Percentiles rank a stretch among this genome's conserved stretches.
Evolutionary conservation across 2,329 filamentous ascomycete species (phyloP).

Genomic region (Aspergillus quadricinctus): DNA sequence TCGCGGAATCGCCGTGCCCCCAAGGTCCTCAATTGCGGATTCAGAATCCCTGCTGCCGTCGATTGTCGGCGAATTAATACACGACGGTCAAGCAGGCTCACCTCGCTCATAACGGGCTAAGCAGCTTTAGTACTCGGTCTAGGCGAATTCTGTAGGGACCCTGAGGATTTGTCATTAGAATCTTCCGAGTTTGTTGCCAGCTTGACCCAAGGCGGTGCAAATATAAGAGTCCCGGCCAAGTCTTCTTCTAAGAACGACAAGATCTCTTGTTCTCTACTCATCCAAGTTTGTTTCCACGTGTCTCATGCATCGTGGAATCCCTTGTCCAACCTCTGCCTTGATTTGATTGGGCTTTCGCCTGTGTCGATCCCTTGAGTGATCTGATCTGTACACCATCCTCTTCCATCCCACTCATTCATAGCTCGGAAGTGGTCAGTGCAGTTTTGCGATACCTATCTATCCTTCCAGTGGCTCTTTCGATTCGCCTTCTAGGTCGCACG

Average conservation of each 20-base stretch:
- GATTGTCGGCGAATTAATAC: constrained; percentile 3
- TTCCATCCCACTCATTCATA: background rate
- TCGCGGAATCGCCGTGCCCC: constrained; percentile 2
- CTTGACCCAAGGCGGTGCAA: constrained; percentile 1
- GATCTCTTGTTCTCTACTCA: constrained; percentile 3
- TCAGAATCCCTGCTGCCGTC: constrained; percentile 6
- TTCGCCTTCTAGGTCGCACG: background rate
- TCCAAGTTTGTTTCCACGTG: constrained; percentile 9
- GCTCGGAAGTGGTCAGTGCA: background rate
- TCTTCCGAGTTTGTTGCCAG: background rate
- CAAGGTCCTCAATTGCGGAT: constrained; percentile 13
- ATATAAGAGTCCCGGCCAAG: constrained; percentile 10
- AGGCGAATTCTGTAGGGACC: constrained; percentile 7
- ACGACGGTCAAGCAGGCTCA: constrained; percentile 6
- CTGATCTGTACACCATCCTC: constrained; percentile 1
- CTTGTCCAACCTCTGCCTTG: constrained; percentile 1
- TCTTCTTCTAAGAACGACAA: constrained; percentile 1
- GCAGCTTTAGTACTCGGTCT: background rate
- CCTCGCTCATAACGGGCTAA: background rate
- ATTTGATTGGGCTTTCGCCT: constrained; percentile 2
- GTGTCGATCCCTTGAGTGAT: background rate
- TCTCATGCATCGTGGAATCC: constrained; percentile 2
- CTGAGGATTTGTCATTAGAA: constrained; percentile 8
- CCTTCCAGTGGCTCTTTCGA: background rate
- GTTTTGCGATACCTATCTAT: background rate